These are phyloP conservation scores for Phytophthora litchii DNA, from an alignment of 352 stramenopile genomes.

Conservation along the genomic window DNA sequence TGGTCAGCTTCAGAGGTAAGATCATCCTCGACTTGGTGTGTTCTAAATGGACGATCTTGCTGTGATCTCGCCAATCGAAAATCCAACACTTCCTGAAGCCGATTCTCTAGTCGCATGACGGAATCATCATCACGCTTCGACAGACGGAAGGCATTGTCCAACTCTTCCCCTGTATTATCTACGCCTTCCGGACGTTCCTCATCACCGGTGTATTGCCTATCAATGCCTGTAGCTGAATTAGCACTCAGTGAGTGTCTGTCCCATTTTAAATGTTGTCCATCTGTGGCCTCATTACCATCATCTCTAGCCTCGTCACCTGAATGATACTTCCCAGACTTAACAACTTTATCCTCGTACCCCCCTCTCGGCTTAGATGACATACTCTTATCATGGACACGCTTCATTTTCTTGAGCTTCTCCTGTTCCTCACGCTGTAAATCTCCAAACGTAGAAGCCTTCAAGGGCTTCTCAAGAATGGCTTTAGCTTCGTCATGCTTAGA, in stretches of 20 bases:
- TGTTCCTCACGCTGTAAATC: constrained; percentile 6
- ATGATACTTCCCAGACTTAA: not conserved
- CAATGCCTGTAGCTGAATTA: not conserved
- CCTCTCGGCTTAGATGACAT: not conserved
- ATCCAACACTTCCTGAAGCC: constrained; percentile 42
- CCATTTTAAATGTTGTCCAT: not conserved
- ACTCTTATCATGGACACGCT: not conserved
- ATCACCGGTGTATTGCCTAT: not conserved
- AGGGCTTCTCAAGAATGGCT: not conserved
- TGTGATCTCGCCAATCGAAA: constrained; percentile 14
- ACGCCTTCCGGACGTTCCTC: constrained; percentile 15
- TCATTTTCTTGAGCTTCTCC: constrained; percentile 10
- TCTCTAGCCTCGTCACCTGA: not conserved
- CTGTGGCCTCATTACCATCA: not conserved
- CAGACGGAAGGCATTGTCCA: not conserved
- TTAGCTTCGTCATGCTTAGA: constrained; percentile 4
- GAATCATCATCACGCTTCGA: constrained; percentile 10
- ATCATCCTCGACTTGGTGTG: not conserved
- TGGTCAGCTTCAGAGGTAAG: constrained; percentile 2
- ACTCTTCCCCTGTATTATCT: constrained; percentile 11
- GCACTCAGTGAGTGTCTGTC: not conserved
- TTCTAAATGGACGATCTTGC: not conserved
- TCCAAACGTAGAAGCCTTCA: constrained; percentile 7
- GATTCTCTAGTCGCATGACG: constrained; percentile 36
- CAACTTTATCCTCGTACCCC: constrained; percentile 1